A percentile compares a stretch with the other conserved stretches of the same genome.
phyloP scores from a whole-genome alignment of 2,329 filamentous ascomycete genomes.

The Exophiala mesophila region DNA sequence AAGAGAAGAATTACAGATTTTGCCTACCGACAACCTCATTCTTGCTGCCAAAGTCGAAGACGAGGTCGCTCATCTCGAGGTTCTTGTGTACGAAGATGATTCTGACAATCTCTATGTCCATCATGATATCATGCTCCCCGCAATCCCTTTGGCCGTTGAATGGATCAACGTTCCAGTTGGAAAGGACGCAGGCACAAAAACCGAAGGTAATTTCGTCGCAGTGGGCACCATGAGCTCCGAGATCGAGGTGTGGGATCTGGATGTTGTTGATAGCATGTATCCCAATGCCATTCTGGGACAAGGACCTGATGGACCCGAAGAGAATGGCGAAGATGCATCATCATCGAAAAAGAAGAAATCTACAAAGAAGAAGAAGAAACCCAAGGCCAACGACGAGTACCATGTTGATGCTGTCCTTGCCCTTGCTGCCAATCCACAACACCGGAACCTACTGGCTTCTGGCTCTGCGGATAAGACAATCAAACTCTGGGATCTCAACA shows the following conservation, averaged over 20 bases:
- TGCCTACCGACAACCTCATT: slow-evolving; percentile 88
- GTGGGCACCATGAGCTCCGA: slow-evolving; percentile 97
- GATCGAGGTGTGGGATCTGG: slow-evolving; percentile 97
- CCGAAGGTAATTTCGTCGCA: slow-evolving; percentile 83
- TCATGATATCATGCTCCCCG: slow-evolving; percentile 98
- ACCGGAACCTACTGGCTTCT: slow-evolving; percentile 90
- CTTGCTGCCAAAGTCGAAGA: slow-evolving; percentile 93
- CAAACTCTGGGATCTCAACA: slow-evolving; percentile 96
- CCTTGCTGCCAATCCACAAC: slow-evolving; percentile 84
- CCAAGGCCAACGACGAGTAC: slow-evolving; percentile 83
- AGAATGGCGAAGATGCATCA: slow-evolving; percentile 6
- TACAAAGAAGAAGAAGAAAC: slow-evolving; percentile 86
- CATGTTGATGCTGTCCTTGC: slow-evolving; percentile 92
- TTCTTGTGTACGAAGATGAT: slow-evolving; percentile 94
- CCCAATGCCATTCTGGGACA: slow-evolving; percentile 93
- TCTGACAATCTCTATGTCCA: slow-evolving; percentile 97
- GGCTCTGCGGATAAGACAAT: slow-evolving; percentile 95
- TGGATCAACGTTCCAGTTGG: slow-evolving; percentile 92
- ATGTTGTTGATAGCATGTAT: slow-evolving; percentile 96
- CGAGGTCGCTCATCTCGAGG: slow-evolving; percentile 90
- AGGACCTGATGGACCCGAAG: slow-evolving; percentile 48
- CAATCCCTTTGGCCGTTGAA: slow-evolving; percentile 90
- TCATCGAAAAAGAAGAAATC: slow-evolving; percentile 52
- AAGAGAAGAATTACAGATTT: slow-evolving; percentile 85
- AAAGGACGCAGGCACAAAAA: slow-evolving; percentile 60